Percentiles rank a stretch among this genome's conserved stretches.
phyloP scores from a whole-genome alignment of 371 early-diverging fungal genomes.

The Rhizopus stolonifer region DNA sequence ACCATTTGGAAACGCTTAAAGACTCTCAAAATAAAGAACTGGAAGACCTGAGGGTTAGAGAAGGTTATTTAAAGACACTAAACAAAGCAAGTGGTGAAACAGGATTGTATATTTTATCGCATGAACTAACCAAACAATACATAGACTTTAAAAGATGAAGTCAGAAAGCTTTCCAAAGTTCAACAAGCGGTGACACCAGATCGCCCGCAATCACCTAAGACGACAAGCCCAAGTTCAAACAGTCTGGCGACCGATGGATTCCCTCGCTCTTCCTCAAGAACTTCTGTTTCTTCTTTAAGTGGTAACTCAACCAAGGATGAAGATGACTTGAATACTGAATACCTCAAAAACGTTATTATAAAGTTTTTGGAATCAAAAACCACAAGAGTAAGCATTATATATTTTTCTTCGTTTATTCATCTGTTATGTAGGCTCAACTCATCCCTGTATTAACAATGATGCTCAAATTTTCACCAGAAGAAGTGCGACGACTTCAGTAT shows the following conservation, averaged over 20 bases:
- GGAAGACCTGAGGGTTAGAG: slow-evolving; percentile 61
- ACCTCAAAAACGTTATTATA: slow-evolving; percentile 80
- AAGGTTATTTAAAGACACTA: slow-evolving; percentile 63
- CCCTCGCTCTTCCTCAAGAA: slow-evolving; percentile 18
- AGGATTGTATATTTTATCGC: too few species aligned
- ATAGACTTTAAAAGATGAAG: slow-evolving; percentile 69
- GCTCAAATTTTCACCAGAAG: slow-evolving; percentile 79
- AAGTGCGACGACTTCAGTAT: slow-evolving; percentile 62
- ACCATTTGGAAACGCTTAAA: slow-evolving; percentile 14
- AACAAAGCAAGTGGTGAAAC: slow-evolving; percentile 50
- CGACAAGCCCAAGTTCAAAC: slow-evolving; percentile 16
- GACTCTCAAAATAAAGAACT: slow-evolving; percentile 36
- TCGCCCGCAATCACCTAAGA: slow-evolving; percentile 8
- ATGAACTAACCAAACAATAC: neutral
- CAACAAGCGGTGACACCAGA: slow-evolving; percentile 14
- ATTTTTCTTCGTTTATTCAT: neutral
- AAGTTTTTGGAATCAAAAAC: slow-evolving; percentile 84
- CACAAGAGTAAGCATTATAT: slow-evolving; percentile 48
- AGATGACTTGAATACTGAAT: slow-evolving; percentile 77
- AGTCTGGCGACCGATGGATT: slow-evolving; percentile 4
- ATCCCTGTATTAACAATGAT: slow-evolving; percentile 81
- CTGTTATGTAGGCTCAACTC: slow-evolving; percentile 62
- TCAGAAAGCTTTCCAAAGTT: slow-evolving; percentile 49
- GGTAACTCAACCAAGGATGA: slow-evolving; percentile 25
- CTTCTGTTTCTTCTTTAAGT: slow-evolving; percentile 18